Evolutionary conservation across 306 rosid genomes (phyloP), one percentile per base, ranked within the genome.

Genomic region (Hylodesmum podocarpum): DNA sequence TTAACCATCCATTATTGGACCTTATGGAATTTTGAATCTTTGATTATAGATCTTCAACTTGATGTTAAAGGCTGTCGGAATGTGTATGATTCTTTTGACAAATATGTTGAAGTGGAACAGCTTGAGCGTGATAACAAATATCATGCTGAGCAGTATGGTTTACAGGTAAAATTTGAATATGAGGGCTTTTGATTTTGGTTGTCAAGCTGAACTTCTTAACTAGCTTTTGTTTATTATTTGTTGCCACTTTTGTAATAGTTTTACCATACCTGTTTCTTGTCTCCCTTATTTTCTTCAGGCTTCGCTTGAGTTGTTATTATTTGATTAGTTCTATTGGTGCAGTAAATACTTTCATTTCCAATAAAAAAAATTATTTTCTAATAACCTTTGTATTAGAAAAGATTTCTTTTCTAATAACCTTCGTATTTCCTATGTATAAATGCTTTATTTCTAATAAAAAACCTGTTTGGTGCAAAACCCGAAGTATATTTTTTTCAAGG

Each of bases 61-160:
- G 64, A 57, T 27, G 64, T 57, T 6, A 57, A 57, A 57, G 64
- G 64, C 12, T 57, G 64, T 57, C 21, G 8, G 19, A 22, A 27
- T 7, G 37, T 57, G 16, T 57, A 57, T 2, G 64, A 57, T 27
- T 57, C 64, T 14, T 57, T 57, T 27, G 64, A 57, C 64, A 57
- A 27, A 57, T 57, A 57, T 57, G 64, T 57, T 57, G 64, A 57
- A 57, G 64, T 57, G 33, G 64, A 57, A 57, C 36, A 57, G 10
- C 64, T 57, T 57, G 31, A 27, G 18, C 19, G 19, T 13, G 64
- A 57, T 57, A 57, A 57, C 64, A 57, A 57, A 19, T 57, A 57
- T 57, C 64, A 57, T 27, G 64, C 64, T 6, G 64, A 57, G 64
- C 8, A 15, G 19, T 15, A 57, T 27, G 64, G 64, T 57, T 57